Conservation (phyloP, 345 rosid species). For the Salix purpurea region DNA sequence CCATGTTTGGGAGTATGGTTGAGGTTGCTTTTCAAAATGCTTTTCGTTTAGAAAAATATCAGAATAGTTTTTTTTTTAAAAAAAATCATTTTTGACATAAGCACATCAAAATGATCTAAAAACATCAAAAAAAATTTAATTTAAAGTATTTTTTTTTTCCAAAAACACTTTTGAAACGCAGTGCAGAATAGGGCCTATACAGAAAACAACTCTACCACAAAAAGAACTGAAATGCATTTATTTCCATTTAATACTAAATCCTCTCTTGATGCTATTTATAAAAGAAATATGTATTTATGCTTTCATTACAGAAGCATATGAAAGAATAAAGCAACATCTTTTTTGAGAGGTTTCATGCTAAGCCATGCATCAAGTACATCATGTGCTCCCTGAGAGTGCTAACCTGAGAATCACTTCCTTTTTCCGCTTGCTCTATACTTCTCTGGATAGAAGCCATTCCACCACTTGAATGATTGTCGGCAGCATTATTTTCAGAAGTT, state of each 20-base stretch:
- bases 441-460: slow-evolving; percentile 35
- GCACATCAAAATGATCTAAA: no score
- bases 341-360: neutral
- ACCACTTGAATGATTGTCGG: slow-evolving; percentile 48
- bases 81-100: no score
- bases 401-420: slow-evolving; percentile 78
- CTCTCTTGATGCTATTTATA: neutral
- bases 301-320: neutral
- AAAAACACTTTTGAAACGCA: no score
- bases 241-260: neutral
- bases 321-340: neutral
- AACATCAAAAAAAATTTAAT: no score
- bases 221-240: neutral
- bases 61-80: no score
- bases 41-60: no score
- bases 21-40: no score
- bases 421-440: slow-evolving; percentile 43
- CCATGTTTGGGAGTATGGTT: no score
- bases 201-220: neutral
- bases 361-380: neutral
- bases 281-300: neutral
- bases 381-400: slow-evolving; percentile 17
- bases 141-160: no score
- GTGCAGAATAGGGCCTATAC: no score
- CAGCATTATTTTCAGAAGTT: slow-evolving; percentile 62